A percentile compares a stretch with the other conserved stretches of the same genome.
Evolutionary conservation across 352 stramenopile genomes (phyloP).

Genomic region (Phytophthora kernoviae): DNA sequence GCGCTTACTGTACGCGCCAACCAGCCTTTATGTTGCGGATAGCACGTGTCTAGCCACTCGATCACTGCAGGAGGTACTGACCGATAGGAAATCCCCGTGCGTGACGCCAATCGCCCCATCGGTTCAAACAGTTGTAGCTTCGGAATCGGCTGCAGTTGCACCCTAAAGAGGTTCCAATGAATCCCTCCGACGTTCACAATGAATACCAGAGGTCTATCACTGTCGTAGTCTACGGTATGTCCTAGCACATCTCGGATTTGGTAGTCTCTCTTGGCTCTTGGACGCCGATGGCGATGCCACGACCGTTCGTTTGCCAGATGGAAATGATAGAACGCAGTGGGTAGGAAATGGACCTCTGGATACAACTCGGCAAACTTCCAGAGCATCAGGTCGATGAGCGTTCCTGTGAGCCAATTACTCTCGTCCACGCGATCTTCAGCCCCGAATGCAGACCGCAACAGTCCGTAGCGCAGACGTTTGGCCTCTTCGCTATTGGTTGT

Average conservation of each 20-base stretch:
- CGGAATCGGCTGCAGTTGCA: conserved; percentile 66
- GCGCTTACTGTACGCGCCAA: conserved; percentile 60
- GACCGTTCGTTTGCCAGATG: conserved; percentile 42
- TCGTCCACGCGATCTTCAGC: conserved; percentile 73
- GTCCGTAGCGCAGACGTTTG: conserved; percentile 19
- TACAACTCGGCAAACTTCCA: conserved; percentile 83
- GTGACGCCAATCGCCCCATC: conserved; percentile 73
- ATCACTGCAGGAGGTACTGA: conserved; percentile 81
- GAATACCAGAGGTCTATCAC: conserved; percentile 74
- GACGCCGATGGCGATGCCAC: conserved; percentile 15
- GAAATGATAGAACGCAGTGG: conserved; percentile 87
- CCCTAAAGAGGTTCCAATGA: conserved; percentile 90
- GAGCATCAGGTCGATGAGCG: conserved; percentile 86
- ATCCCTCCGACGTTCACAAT: conserved; percentile 80
- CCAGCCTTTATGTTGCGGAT: conserved; percentile 68
- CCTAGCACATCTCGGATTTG: conserved; percentile 78
- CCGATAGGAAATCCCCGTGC: conserved; percentile 67
- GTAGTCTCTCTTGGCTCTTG: conserved; percentile 25
- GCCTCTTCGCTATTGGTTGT: conserved; percentile 8
- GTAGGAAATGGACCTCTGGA: conserved; percentile 72
- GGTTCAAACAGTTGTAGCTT: conserved; percentile 90
- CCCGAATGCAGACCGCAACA: conserved; percentile 63
- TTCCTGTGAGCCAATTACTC: conserved; percentile 83
- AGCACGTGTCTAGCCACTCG: conserved; percentile 85
- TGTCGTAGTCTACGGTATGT: conserved; percentile 59